Conservation (phyloP, 2,329 filamentous ascomycete genomes). For the Xylaria sp. region DNA sequence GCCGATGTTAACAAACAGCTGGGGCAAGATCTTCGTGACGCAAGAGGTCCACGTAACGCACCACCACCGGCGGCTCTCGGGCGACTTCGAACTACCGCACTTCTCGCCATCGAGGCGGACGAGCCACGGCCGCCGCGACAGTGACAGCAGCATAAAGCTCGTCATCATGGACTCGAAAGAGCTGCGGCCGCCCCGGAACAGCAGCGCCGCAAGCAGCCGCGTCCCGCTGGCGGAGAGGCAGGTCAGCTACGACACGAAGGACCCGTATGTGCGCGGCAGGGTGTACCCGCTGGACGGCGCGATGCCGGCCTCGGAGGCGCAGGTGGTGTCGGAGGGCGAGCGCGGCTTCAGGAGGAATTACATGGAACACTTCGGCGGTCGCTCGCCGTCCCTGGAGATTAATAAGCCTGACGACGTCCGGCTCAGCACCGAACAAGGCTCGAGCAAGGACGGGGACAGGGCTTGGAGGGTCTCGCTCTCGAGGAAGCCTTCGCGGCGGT, state of each 20-base stretch:
- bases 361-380: conserved; percentile 38
- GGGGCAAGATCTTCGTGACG: conserved; percentile 51
- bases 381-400: neutral
- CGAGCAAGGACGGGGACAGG: conserved; percentile 22
- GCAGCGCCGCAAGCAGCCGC: conserved; percentile 1
- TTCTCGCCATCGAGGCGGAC: conserved; percentile 9
- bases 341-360: conserved; percentile 43
- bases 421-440: conserved; percentile 1
- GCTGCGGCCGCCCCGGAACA: conserved; percentile 3
- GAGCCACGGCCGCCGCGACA: conserved; percentile 23
- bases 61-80: conserved; percentile 44
- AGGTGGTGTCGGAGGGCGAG: conserved; percentile 44
- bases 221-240: conserved; percentile 1
- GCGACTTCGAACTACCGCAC: conserved; percentile 34
- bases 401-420: conserved; percentile 18
- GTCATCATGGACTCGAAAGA: conserved; percentile 24
- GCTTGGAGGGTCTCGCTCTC: conserved; percentile 23
- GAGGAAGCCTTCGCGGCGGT: conserved; percentile 31
- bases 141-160: conserved; percentile 19
- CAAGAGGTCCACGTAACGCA: conserved; percentile 50
- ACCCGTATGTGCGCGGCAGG: conserved; percentile 38
- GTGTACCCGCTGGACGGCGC: conserved; percentile 40
- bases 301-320: conserved; percentile 28
- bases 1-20: conserved; percentile 45
- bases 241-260: conserved; percentile 36